A percentile compares a stretch with the other conserved stretches of the same genome.
phyloP scores from a whole-genome alignment of 257 asterid species.

The Cordia subcordata region DNA sequence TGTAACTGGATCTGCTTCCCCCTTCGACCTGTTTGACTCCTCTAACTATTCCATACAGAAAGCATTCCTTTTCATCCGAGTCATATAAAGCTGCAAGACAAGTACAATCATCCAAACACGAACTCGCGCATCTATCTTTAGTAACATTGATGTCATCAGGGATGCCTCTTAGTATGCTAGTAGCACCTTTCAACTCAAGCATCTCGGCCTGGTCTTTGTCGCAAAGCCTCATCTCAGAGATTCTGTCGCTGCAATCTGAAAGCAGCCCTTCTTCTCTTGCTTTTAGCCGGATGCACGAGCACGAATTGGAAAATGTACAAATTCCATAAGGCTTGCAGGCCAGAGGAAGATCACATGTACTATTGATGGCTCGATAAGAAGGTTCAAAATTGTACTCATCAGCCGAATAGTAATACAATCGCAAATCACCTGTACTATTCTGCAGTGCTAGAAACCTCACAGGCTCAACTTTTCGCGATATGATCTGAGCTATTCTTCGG shows the following conservation, averaged over 20 bases:
- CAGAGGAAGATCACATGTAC: constrained; percentile 70
- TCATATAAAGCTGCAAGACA: constrained; percentile 60
- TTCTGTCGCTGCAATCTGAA: constrained; percentile 28
- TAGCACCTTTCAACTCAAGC: constrained; percentile 59
- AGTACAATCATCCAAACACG: constrained; percentile 54
- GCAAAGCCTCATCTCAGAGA: constrained; percentile 41
- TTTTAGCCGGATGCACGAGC: constrained; percentile 52
- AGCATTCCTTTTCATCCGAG: constrained; percentile 31
- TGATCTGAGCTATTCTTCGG: constrained; percentile 38
- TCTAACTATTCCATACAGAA: constrained; percentile 42
- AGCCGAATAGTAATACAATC: constrained; percentile 55
- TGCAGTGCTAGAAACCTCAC: constrained; percentile 54
- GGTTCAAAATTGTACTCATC: constrained; percentile 41
- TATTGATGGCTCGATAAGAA: constrained; percentile 53
- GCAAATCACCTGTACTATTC: constrained; percentile 50
- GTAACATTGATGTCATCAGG: constrained; percentile 21
- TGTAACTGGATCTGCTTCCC: constrained; percentile 28
- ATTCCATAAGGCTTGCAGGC: constrained; percentile 61
- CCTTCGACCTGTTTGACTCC: constrained; percentile 58
- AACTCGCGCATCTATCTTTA: constrained; percentile 41
- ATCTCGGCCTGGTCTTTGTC: constrained; percentile 38
- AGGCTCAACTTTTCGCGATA: constrained; percentile 30
- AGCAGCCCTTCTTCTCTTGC: constrained; percentile 20
- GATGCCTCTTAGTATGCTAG: constrained; percentile 50
- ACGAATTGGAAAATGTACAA: constrained; percentile 55